Base-by-base conservation (phyloP, 495 filamentous ascomycete genomes). In the Aspergillus cavernicola region DNA sequence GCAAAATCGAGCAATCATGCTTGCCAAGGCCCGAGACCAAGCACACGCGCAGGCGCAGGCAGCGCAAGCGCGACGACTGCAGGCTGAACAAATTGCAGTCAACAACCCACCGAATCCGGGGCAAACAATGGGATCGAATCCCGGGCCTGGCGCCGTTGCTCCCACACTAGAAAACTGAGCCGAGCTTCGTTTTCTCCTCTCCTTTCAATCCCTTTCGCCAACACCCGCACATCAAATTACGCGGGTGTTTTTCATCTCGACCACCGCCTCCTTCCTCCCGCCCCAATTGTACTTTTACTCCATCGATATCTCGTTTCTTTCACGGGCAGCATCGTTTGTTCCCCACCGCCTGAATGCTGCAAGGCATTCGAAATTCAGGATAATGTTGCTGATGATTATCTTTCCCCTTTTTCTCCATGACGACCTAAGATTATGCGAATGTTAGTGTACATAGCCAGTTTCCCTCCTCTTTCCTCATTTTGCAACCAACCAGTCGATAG, bases 1-100 rank as follows among this genome's bases (percentile, higher is more conserved):
- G 75, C 83, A 80, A 55, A 89, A 88, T 67, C 81, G 87, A 13
- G 83, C 85, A 28, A 84, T 82, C 37, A 85, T 88, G 53, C 80
- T 83, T 45, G 71, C 67, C 41, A 75, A 75, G 57, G 70, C 66
- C 26, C 74, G 73, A 42, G 74, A 77, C 58, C 68, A 74, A 46
- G 75, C 73, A 39, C 77, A 78, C 61, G 70, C 70, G 55, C 76
- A 77, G 66, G 67, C 68, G 59, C 73, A 76, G 54, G 72, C 70
- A 63, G 71, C 62, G 19, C 72, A 74, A 55, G 65, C 60, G 57
- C 66, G 74, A 53, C 72, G 65, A 56, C 53, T 71, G 61, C 69
- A 73, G 55, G 66, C 60, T 31, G 74, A 76, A 33, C 74, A 75
- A 66, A 50, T 53, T 38, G 66, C 73, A 39, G 53, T 56, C n/a